Percentiles rank a stretch among this genome's conserved stretches.
Evolutionary conservation across 352 stramenopile genomes (phyloP).

Genomic region (Phytophthora parvispora): DNA sequence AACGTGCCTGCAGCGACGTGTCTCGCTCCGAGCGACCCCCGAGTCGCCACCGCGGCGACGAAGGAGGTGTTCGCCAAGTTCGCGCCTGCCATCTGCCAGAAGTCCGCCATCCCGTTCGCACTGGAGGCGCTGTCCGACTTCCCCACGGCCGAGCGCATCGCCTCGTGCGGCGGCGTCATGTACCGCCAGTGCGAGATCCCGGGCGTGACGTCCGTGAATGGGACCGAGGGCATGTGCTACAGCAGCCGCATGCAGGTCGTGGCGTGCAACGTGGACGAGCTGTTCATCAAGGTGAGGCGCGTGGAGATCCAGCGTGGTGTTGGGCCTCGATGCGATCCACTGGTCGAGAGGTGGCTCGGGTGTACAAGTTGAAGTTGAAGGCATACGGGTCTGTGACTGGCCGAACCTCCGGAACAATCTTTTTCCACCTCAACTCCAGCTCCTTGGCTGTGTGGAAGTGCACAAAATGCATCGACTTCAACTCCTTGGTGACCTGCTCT

Average conservation of each 20-base stretch:
- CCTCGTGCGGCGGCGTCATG: constrained; percentile 14
- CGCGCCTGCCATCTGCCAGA: constrained; percentile 13
- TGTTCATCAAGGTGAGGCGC: constrained; percentile 17
- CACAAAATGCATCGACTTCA: background rate
- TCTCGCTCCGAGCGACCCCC: constrained; percentile 6
- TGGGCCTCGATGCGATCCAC: constrained; percentile 1
- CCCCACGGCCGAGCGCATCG: constrained; percentile 4
- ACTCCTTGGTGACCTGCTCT: background rate
- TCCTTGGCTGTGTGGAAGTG: too few species aligned
- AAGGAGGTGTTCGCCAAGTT: constrained; percentile 10
- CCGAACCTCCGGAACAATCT: too few species aligned
- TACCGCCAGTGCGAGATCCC: constrained; percentile 31
- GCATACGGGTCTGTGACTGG: too few species aligned
- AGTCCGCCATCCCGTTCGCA: constrained; percentile 9
- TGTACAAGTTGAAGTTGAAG: too few species aligned
- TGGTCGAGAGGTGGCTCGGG: constrained; percentile 29
- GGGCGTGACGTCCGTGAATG: constrained; percentile 9
- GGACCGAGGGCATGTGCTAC: constrained; percentile 28
- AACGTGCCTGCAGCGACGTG: constrained; percentile 18
- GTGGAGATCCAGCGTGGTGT: constrained; percentile 23
- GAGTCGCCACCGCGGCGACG: constrained; percentile 9
- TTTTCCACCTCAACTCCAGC: too few species aligned
- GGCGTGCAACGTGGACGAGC: constrained; percentile 22
- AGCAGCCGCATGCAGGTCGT: constrained; percentile 38
- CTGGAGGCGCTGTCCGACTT: constrained; percentile 16